Conservation (phyloP, 305 asterid genomes). For the Solanum hybrid region DNA sequence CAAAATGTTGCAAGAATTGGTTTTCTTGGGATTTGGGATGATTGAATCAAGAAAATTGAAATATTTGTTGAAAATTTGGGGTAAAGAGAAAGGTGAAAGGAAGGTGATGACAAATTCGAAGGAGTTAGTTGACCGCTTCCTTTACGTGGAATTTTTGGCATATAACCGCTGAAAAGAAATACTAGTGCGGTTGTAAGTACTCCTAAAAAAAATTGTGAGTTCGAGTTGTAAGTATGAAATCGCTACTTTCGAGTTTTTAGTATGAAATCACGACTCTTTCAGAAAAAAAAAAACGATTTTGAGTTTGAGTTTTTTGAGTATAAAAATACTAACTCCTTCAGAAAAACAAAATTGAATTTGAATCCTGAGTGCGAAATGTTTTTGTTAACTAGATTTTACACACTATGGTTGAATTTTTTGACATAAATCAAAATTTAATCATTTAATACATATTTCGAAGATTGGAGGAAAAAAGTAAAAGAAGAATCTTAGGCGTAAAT, state of each 20-base stretch:
- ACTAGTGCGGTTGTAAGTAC: too few species aligned
- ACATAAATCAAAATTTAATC: neutral
- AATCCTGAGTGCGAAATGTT: accelerated
- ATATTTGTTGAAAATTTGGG: neutral
- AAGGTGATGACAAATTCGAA: neutral
- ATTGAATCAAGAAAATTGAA: neutral
- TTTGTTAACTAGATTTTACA: neutral
- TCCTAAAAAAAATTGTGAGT: accelerated
- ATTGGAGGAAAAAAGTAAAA: neutral
- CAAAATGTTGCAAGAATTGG: neutral
- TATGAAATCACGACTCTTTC: too few species aligned
- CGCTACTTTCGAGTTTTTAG: accelerated
- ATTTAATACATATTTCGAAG: neutral
- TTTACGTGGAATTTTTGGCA: neutral
- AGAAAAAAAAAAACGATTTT: too few species aligned
- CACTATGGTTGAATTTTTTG: accelerated
- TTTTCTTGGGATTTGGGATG: neutral
- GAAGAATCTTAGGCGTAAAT: neutral
- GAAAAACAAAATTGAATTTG: too few species aligned
- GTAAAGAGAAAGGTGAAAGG: neutral
- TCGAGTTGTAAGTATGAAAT: too few species aligned
- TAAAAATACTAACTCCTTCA: too few species aligned
- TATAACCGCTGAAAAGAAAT: too few species aligned
- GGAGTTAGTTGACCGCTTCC: neutral
- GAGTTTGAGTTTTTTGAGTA: too few species aligned